Evolutionary conservation across 768 basidiomycete species (phyloP).

Genomic region (Boletus eberwhitei): DNA sequence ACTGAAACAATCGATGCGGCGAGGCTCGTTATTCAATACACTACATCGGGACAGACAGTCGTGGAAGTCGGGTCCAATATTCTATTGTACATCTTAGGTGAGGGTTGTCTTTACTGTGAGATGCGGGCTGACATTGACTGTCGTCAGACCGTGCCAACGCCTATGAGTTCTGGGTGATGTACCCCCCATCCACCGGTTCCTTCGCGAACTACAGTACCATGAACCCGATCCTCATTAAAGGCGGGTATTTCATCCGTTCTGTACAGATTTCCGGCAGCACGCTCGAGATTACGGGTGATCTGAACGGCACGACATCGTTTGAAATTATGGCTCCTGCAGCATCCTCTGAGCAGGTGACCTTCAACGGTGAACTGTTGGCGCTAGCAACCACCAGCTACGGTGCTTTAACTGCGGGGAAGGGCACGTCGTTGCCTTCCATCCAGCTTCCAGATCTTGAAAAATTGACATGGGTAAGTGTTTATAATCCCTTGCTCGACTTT

Average conservation of each 20-base stretch:
- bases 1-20: conserved; percentile 35
- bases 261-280: conserved; percentile 34
- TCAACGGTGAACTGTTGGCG: conserved; percentile 39
- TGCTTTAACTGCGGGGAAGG: conserved; percentile 31
- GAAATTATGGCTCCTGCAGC: conserved; percentile 47
- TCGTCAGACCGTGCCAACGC: conserved; percentile 44
- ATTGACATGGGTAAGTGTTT: conserved; percentile 16
- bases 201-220: conserved; percentile 36
- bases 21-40: conserved; percentile 42
- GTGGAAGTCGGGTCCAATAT: conserved; percentile 39
- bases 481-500: background rate
- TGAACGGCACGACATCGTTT: conserved; percentile 41
- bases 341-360: conserved; percentile 38
- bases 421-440: conserved; percentile 10
- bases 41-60: conserved; percentile 45
- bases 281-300: conserved; percentile 43
- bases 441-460: conserved; percentile 19
- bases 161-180: conserved; percentile 51
- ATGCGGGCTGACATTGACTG: background rate
- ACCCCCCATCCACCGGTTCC: conserved; percentile 35
- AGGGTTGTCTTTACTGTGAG: conserved; percentile 1
- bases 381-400: conserved; percentile 41
- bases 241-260: conserved; percentile 46
- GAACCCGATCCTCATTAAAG: conserved; percentile 46
- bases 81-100: conserved; percentile 46